Conservation (phyloP, 306 rosid species). For the Heteromeles arbutifolia region DNA sequence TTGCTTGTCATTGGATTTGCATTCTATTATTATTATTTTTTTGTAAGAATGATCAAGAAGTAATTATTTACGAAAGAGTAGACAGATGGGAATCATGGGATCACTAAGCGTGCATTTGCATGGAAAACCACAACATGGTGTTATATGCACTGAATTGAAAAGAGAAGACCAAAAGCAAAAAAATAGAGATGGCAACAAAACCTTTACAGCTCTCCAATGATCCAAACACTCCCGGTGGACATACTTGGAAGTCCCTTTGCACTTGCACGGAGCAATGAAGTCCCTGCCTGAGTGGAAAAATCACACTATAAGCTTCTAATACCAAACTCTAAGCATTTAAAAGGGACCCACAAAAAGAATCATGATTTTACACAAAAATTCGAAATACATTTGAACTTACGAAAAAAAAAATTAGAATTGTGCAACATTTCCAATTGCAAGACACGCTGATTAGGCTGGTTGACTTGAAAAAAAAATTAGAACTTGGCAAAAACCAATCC, state of each 20-base stretch:
- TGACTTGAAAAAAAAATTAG: neutral
- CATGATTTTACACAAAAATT: neutral
- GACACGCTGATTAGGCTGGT: neutral
- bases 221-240: slow-evolving; percentile 97
- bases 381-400: neutral
- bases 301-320: neutral
- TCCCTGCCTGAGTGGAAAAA: slow-evolving; percentile 68
- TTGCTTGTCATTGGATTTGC: neutral
- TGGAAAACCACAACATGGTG: neutral
- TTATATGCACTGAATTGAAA: neutral
- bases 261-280: slow-evolving; percentile 94
- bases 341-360: neutral
- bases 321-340: neutral
- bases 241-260: slow-evolving; percentile 94
- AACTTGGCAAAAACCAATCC: neutral
- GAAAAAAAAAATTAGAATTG: neutral
- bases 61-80: neutral
- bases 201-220: slow-evolving; percentile 98
- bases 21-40: neutral
- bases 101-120: neutral
- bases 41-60: neutral
- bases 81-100: neutral
- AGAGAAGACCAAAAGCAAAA: neutral
- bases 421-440: neutral
- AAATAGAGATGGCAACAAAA: slow-evolving; percentile 21